Evolutionary conservation across 116 monocot species (phyloP), one percentile per base, ranked within the genome.

Genomic region (Phalaenopsis hybrid): DNA sequence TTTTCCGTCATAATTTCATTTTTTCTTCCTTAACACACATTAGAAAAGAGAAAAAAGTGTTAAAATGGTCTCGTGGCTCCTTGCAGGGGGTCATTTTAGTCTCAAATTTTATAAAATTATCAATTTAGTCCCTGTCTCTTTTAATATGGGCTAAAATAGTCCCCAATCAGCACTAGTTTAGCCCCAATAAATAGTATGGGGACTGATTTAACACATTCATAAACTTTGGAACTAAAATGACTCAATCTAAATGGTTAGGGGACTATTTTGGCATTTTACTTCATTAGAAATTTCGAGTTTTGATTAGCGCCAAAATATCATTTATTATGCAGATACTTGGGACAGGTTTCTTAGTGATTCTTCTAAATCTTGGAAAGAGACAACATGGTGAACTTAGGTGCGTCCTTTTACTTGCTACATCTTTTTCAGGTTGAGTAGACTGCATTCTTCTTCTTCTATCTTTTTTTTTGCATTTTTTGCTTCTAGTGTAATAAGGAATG

Each of bases 361-460:
- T 97, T 89, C 16, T 91, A 28, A 97, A 97, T 89, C 95, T 97
- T 83, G 97, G 97, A 83, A 94, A 87, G 81, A 87, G 89, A 81
- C 93, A 90, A 82, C 87, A 89, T 43, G 97, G 97, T 82, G 97
- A 97, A 82, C 81, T 88, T 45, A 94, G 94, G 94, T 94, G 77
- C 74, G 23, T 4, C 52, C n/a, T 75, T 25, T 51, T 28, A 25
- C 52, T 7, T 20, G 18, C 28, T 3, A 52, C 31, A 2, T 49
- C 31, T 12, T 51, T 52, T 51, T 49, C 21, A 8, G 15, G 4
- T n/a, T n/a, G 13, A 33, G 15, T 52, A 15, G 2, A 75, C 21
- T 75, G 2, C 1, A 41, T 1, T 20, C 28, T 75, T 9, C 18
- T 44, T 33, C 7, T 12, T 25, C 25, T 23, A 65, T 23, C 13